A percentile compares a stretch with the other conserved stretches of the same genome.
Evolutionary conservation across 2,329 filamentous ascomycete species (phyloP).

Genomic region (Helotiales sp.): DNA sequence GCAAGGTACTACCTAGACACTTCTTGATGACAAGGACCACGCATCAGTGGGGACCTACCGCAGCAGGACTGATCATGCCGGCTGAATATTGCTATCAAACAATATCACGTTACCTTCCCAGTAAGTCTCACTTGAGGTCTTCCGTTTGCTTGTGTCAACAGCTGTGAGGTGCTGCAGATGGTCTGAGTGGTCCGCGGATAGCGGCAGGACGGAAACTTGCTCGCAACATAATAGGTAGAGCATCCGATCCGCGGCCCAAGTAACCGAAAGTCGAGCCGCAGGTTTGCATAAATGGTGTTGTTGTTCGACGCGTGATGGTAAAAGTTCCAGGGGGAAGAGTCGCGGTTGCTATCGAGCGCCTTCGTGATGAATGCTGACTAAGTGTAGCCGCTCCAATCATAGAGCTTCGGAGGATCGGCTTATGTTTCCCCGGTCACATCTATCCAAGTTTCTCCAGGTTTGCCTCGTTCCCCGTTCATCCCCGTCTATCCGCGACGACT

Average conservation of each 20-base stretch:
- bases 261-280: not conserved
- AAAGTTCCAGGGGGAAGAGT: no score
- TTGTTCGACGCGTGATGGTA: not conserved
- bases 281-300: not conserved
- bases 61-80: not conserved
- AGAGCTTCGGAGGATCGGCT: not conserved
- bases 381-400: not conserved
- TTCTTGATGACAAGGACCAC: not conserved
- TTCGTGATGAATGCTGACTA: not conserved
- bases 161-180: not conserved
- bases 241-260: not conserved
- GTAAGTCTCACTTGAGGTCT: not conserved
- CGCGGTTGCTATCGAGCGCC: no score
- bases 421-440: not conserved
- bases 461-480: slow-evolving; percentile 3
- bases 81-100: not conserved
- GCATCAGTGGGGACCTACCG: not conserved
- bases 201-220: not conserved
- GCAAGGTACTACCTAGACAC: not conserved
- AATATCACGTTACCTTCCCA: not conserved
- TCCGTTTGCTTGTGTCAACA: no score
- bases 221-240: not conserved
- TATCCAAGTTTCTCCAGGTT: not conserved
- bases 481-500: not conserved
- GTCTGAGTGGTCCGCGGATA: no score